These are phyloP conservation scores for Ogataea chonburiensis DNA, from an alignment of 805 yeast genomes.

Conservation along the genomic window DNA sequence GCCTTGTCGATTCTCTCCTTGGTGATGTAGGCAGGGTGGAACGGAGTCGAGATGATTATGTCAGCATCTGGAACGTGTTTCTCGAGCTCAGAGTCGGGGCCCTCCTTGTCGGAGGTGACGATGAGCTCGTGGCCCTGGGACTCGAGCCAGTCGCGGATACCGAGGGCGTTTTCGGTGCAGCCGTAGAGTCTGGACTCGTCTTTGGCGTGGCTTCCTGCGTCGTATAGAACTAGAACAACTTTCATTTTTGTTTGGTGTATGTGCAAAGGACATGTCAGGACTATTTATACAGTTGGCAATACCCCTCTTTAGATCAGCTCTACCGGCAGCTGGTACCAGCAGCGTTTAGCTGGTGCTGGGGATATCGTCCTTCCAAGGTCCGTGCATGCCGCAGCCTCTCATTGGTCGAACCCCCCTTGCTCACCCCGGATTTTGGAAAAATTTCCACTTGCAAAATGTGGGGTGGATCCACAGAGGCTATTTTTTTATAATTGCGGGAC, in stretches of 20 bases:
- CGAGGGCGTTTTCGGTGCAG: slow-evolving; percentile 72
- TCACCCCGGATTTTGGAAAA: slow-evolving; percentile 20
- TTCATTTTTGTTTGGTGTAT: slow-evolving; percentile 29
- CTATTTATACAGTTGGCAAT: slow-evolving; percentile 7
- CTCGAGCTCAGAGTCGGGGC: slow-evolving; percentile 56
- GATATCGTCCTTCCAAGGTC: slow-evolving; percentile 5
- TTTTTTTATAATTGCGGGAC: slow-evolving; percentile 17
- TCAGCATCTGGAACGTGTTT: slow-evolving; percentile 69
- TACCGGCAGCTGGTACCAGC: background rate
- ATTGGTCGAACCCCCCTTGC: slow-evolving; percentile 15
- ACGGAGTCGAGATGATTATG: slow-evolving; percentile 76
- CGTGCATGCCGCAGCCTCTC: slow-evolving; percentile 18
- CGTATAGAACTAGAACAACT: slow-evolving; percentile 57
- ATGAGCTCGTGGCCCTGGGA: slow-evolving; percentile 64
- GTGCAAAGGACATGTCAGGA: too few relatives aligned
- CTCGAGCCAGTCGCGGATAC: slow-evolving; percentile 63
- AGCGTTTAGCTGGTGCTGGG: background rate
- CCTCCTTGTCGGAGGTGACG: slow-evolving; percentile 69
- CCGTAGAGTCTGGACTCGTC: slow-evolving; percentile 66
- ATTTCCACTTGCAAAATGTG: slow-evolving; percentile 14
- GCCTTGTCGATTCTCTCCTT: slow-evolving; percentile 66
- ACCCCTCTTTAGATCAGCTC: slow-evolving; percentile 10
- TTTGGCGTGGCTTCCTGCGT: slow-evolving; percentile 56
- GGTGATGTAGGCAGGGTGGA: slow-evolving; percentile 77
- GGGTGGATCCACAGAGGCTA: slow-evolving; percentile 21